phyloP scores from a whole-genome alignment of 2,329 filamentous ascomycete species.

The Pseudogymnoascus sp. region DNA sequence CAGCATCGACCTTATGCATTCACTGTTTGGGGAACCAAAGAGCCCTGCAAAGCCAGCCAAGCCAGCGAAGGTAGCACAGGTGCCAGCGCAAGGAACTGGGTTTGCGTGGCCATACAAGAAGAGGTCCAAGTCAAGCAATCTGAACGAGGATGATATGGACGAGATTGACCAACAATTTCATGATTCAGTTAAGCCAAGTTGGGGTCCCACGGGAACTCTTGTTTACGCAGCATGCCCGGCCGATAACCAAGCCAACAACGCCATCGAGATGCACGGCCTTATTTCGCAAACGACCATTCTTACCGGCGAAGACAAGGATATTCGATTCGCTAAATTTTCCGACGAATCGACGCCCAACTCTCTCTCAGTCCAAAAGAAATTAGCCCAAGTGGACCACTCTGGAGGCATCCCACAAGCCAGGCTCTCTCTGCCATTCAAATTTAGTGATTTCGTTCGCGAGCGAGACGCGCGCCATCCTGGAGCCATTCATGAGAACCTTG shows the following conservation, averaged over 20 bases:
- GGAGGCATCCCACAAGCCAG: conserved; percentile 55
- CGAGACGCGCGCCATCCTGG: conserved; percentile 36
- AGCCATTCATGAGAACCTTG: conserved; percentile 58
- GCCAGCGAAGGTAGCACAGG: not conserved
- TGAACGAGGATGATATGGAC: conserved; percentile 54
- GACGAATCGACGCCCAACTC: conserved; percentile 51
- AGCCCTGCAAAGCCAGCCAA: conserved; percentile 46
- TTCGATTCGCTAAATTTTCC: conserved; percentile 58
- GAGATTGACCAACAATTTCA: conserved; percentile 61
- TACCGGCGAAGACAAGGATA: conserved; percentile 55
- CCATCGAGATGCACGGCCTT: conserved; percentile 38
- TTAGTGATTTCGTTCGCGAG: conserved; percentile 42
- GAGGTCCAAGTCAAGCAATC: conserved; percentile 60
- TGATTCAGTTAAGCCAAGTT: conserved; percentile 67
- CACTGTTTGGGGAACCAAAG: conserved; percentile 71
- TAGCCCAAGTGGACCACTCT: conserved; percentile 46
- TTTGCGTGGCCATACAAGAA: conserved; percentile 80
- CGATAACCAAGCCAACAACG: conserved; percentile 18
- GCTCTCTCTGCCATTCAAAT: conserved; percentile 39
- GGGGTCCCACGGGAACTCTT: conserved; percentile 68
- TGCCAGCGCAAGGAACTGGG: not conserved
- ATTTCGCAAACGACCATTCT: conserved; percentile 49
- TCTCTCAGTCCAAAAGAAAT: conserved; percentile 47
- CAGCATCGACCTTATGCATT: conserved; percentile 94
- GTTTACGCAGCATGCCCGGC: conserved; percentile 47